Evolutionary conservation across 148 eudicot genomes (phyloP), one percentile per base, ranked within the genome.

Genomic region (Fagopyrum homotropicum): DNA sequence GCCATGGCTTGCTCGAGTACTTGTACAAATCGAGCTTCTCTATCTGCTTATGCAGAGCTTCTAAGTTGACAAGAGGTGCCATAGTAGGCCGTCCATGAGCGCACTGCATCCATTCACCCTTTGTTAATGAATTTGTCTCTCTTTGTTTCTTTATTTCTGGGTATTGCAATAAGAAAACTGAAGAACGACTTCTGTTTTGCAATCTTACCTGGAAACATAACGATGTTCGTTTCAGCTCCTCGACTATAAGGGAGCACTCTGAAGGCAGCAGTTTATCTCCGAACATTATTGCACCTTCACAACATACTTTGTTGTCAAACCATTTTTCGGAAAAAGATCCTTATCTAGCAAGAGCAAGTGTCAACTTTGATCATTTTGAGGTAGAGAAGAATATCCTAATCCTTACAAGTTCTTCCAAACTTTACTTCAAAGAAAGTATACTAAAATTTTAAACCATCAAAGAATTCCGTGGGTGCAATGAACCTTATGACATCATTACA

Each of bases 81-180:
- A 93, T 92, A 5, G 99, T 95, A 64, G 98, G 99, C 49, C 99
- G 87, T 72, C 99, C 99, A 85, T 95, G 99, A 82, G 99, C 99
- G 88, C 99, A 95, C 97, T 94, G 84, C 59, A 82, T 48, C 9
- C 48, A 59, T 10, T 60, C 8, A 57, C 11, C n/a, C 22, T 30
- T 43, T 16, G 4, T 71, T 45, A 14, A 45, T 16, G 14, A 7
- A 26, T 44, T 9, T 29, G 22, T 5, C 26, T 26, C 26, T 26
- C 52, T 51, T 2, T 48, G 60, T 29, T 35, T 6, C 45, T 49
- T 46, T 22, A 22, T 22, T 73, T 50, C 7, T 64, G n/a, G 16
- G 69, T 35, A 63, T 63, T 11, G 30, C 4, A 22, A 40, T 9
- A 14, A 60, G 5, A 4, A 61, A 56, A 49, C 14, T 49, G 1